Conservation (phyloP, 1,139 yeast species). For the Pichia kudriavzevii region DNA sequence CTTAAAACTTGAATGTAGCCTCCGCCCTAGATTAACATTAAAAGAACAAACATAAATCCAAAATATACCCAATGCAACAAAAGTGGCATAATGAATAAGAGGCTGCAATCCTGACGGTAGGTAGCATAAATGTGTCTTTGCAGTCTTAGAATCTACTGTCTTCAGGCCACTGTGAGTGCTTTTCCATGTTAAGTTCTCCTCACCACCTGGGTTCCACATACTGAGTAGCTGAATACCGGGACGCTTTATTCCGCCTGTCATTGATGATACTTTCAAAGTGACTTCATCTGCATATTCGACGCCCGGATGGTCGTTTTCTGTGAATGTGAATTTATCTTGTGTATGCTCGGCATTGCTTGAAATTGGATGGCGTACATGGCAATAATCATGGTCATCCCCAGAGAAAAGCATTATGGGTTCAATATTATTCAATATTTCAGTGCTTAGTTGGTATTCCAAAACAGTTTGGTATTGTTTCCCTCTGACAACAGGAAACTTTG, state of each 20-base stretch:
- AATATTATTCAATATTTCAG: slow-evolving; percentile 45
- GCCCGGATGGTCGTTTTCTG: slow-evolving; percentile 25
- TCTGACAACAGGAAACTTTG: slow-evolving; percentile 54
- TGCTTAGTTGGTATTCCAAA: slow-evolving; percentile 49
- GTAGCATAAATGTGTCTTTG: slow-evolving; percentile 54
- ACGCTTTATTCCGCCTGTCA: slow-evolving; percentile 80
- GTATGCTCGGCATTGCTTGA: slow-evolving; percentile 10
- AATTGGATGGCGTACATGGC: slow-evolving; percentile 61
- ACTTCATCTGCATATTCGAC: slow-evolving; percentile 53
- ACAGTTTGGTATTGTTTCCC: slow-evolving; percentile 82
- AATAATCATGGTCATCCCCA: slow-evolving; percentile 96
- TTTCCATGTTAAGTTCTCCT: slow-evolving; percentile 15
- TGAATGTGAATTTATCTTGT: slow-evolving; percentile 9
- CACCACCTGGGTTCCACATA: slow-evolving; percentile 42
- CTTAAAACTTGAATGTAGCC: slow-evolving; percentile 3
- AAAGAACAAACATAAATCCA: slow-evolving; percentile 18
- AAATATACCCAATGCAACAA: slow-evolving; percentile 15
- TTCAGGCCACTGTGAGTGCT: slow-evolving; percentile 13
- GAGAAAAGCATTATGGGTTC: slow-evolving; percentile 68
- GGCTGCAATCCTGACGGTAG: slow-evolving; percentile 65
- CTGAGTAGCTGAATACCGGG: slow-evolving; percentile 87
- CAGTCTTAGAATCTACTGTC: slow-evolving; percentile 26
- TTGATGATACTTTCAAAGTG: slow-evolving; percentile 81
- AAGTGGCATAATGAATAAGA: slow-evolving; percentile 32
- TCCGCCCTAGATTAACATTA: slow-evolving; percentile 6